Evolutionary conservation across 352 stramenopile genomes (phyloP), one percentile per base, ranked within the genome.

Genomic region (Pythium myriotylum): DNA sequence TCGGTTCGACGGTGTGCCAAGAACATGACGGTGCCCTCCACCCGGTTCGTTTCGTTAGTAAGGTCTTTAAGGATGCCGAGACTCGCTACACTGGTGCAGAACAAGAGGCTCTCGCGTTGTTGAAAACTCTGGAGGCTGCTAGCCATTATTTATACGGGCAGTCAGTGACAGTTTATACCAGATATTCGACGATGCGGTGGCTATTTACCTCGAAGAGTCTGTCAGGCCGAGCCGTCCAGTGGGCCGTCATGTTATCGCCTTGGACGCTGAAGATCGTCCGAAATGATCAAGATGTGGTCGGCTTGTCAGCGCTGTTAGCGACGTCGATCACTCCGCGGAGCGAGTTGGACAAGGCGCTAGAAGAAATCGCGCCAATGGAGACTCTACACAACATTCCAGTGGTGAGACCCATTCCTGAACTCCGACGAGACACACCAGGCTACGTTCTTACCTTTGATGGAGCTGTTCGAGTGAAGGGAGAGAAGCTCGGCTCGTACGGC

Each of bases 181-280:
- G 60, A 16, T 53, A 60, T 32, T 59, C 60, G 22, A 62, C 60
- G 13, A 62, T 68, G 51, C 56, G 54, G 24, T 62, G 60, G 60
- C 0, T 68, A 4, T 68, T 62, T 22, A 61, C 45, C 3, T 57
- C 42, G 4, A 67, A 62, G 35, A 62, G 43, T 13, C 3, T 67
- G 5, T 35, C 59, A 0, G 59, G 59, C 27, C 29, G 59, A 1
- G 24, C n/a, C n/a, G n/a, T n/a, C n/a, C n/a, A n/a, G n/a, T n/a
- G n/a, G n/a, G n/a, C n/a, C n/a, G n/a, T n/a, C 43, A n/a, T n/a
- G n/a, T n/a, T n/a, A n/a, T n/a, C n/a, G n/a, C n/a, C n/a, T n/a
- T n/a, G n/a, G 60, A 35, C 46, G 3, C 27, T 68, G 23, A 62
- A 43, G 37, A 68, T 68, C 12, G n/a, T 62, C 9, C 20, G 52